phyloP scores from a whole-genome alignment of 345 rosid genomes.

The Pseudoturritis turrita region DNA sequence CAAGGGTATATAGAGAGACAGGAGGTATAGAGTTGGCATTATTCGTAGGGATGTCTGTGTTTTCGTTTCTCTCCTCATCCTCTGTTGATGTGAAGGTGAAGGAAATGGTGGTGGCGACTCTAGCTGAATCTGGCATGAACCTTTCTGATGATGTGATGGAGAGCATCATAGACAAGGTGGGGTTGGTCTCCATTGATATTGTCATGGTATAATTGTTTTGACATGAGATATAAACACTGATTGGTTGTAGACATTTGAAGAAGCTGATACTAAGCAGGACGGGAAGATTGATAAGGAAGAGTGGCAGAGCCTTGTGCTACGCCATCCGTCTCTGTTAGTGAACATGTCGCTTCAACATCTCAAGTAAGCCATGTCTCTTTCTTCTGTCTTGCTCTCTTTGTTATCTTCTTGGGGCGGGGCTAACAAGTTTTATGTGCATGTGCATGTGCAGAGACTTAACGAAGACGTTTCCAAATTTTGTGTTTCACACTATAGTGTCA shows the following conservation, averaged over 20 bases:
- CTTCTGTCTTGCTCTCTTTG: background rate
- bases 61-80: background rate
- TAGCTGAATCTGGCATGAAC: constrained; percentile 78
- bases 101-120: constrained; percentile 74
- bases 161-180: constrained; percentile 75
- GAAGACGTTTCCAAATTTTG: constrained; percentile 78
- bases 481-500: constrained; percentile 56
- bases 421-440: background rate
- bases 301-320: constrained; percentile 62
- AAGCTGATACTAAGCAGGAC: constrained; percentile 68
- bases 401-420: background rate
- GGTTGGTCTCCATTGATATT: background rate
- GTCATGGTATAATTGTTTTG: background rate
- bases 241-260: constrained; percentile 62
- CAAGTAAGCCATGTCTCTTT: constrained; percentile 44
- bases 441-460: constrained; percentile 61
- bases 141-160: constrained; percentile 71
- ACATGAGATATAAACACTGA: background rate
- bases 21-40: constrained; percentile 39
- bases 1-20: constrained; percentile 85
- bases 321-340: constrained; percentile 66
- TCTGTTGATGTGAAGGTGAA: constrained; percentile 31
- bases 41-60: background rate
- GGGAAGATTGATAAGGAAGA: constrained; percentile 80
- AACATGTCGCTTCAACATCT: constrained; percentile 72